Base-by-base conservation (phyloP, 2,329 filamentous ascomycete genomes). In the Ophiocordyceps camponoti-saundersi region DNA sequence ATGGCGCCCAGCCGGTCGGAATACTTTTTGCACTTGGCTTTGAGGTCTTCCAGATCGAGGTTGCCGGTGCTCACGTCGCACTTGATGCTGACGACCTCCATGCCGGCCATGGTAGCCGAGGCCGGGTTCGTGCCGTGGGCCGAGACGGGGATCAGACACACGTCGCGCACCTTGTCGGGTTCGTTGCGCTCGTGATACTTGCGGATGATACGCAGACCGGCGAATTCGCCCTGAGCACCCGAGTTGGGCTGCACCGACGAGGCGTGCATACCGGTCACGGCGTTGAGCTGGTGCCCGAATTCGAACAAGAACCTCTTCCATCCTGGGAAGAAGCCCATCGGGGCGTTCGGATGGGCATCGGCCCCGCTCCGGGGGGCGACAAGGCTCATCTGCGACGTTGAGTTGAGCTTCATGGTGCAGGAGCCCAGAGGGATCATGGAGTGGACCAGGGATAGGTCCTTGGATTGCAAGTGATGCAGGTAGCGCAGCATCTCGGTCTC, bases 371-470 rank as follows among this genome's bases (percentile, higher is more conserved):
- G 78, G 65, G 80, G 82, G 1, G 85, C 85, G 47, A 95, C 74
- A 8, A 89, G 83, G 16, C 85, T 75, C 90, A 96, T 95, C 68
- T 95, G 87, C 0, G 85, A 85, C 3, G 89, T 92, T 41, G 84
- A 85, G 62, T 95, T 95, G 46, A 95, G 79, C 72, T 96, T 96
- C 90, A 96, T 96, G 15, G 90, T 96, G 71, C 90, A 96, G 1
- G 90, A 95, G 20, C 90, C 90, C 1, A 96, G 76, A 2, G 90
- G 88, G 50, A 96, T 96, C 90, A 96, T 96, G 16, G 89, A 95
- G 67, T 96, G 90, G 2, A 89, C 85, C 6, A 95, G 73, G 1
- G 90, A 95, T 15, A 96, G 69, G 60, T 96, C 90, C 69, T 94
- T 95, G 45, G 88, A 94, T 61, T 94, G 84, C 6, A 96, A 72